These are phyloP conservation scores for Sporisorium scitamineum DNA, from an alignment of 1,284 basidiomycete species.

Conservation along the genomic window DNA sequence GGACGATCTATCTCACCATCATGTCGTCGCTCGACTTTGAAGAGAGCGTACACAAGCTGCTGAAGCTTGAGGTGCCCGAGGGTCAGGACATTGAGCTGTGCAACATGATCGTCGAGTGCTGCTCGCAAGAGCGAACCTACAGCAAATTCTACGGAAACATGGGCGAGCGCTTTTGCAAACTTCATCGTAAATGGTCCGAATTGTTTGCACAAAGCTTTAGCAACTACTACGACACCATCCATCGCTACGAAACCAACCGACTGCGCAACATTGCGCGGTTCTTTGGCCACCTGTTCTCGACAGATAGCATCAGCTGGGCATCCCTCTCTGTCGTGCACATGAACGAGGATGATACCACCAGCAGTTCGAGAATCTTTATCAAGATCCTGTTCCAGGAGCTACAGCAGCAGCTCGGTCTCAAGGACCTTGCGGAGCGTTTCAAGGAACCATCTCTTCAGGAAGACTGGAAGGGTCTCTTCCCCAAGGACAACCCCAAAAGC, in stretches of 20 bases:
- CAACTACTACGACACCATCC: conserved; percentile 94
- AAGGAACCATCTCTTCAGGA: conserved; percentile 74
- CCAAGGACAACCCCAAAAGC: conserved; percentile 93
- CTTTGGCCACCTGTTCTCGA: conserved; percentile 83
- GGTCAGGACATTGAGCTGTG: conserved; percentile 95
- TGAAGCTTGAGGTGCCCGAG: conserved; percentile 90
- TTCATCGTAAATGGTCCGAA: conserved; percentile 93
- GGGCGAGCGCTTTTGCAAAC: conserved; percentile 94
- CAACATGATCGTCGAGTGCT: conserved; percentile 99
- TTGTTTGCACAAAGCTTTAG: conserved; percentile 87
- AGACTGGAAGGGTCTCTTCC: conserved; percentile 88
- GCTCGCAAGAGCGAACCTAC: conserved; percentile 97
- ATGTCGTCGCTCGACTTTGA: conserved; percentile 84
- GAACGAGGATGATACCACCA: conserved; percentile 98
- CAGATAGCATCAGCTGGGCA: conserved; percentile 90
- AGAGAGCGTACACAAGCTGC: conserved; percentile 96
- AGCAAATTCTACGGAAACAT: conserved; percentile 95
- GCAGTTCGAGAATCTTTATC: conserved; percentile 94
- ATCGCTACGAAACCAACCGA: conserved; percentile 98
- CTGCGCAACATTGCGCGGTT: conserved; percentile 96
- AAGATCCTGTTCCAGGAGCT: conserved; percentile 97
- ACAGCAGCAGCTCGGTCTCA: conserved; percentile 91
- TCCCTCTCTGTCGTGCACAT: conserved; percentile 86
- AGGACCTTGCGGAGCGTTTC: conserved; percentile 83
- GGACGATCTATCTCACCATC: conserved; percentile 95